Conservation (phyloP, 768 basidiomycete species). For the Mycena crocata region DNA sequence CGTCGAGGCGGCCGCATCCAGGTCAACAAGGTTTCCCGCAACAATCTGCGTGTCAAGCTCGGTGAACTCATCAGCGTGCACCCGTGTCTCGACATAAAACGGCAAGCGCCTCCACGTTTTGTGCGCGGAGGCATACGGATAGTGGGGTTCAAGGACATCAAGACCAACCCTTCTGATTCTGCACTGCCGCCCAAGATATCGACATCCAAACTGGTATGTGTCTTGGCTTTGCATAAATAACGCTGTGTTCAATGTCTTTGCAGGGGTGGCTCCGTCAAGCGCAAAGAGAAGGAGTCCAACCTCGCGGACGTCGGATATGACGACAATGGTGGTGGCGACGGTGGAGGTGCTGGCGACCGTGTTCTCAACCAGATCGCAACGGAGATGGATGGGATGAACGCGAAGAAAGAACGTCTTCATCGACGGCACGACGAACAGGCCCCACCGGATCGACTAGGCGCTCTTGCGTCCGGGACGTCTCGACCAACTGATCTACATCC, state of each 20-base stretch:
- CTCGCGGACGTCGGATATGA: slow-evolving; percentile 98
- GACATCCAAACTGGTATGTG: slow-evolving; percentile 89
- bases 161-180: slow-evolving; percentile 97
- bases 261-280: slow-evolving; percentile 98
- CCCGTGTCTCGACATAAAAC: slow-evolving; percentile 97
- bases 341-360: slow-evolving; percentile 96
- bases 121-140: slow-evolving; percentile 98
- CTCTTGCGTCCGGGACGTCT: slow-evolving; percentile 97
- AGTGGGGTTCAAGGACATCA: slow-evolving; percentile 99
- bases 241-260: slow-evolving; percentile 13
- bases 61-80: slow-evolving; percentile 97
- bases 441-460: slow-evolving; percentile 95
- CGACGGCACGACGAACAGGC: slow-evolving; percentile 96
- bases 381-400: slow-evolving; percentile 99
- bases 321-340: slow-evolving; percentile 97
- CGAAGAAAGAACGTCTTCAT: slow-evolving; percentile 99
- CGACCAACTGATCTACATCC: slow-evolving; percentile 99
- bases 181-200: slow-evolving; percentile 99
- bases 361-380: slow-evolving; percentile 97
- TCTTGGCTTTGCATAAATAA: neutral
- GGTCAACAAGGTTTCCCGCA: slow-evolving; percentile 99
- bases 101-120: slow-evolving; percentile 96
- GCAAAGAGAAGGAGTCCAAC: slow-evolving; percentile 98
- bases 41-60: slow-evolving; percentile 97
- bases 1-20: slow-evolving; percentile 97